Evolutionary conservation across 495 filamentous ascomycete genomes (phyloP).

Genomic region (Jackrogersella multiformis): DNA sequence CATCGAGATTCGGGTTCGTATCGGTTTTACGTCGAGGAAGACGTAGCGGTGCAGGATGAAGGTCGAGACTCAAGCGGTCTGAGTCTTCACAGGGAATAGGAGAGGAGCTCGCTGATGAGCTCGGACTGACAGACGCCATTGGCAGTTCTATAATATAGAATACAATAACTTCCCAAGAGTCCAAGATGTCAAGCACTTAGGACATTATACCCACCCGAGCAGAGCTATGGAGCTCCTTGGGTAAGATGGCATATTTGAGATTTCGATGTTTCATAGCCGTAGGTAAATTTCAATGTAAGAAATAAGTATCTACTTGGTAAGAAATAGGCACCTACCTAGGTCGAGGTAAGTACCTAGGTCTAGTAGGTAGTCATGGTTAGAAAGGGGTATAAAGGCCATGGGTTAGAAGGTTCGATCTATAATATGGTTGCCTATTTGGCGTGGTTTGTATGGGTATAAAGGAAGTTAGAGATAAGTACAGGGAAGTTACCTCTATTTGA

Average conservation of each 20-base stretch:
- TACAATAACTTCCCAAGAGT: slow-evolving; percentile 37
- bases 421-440: too few species aligned
- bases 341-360: too few species aligned
- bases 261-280: background rate
- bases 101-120: slow-evolving; percentile 24
- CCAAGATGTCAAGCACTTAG: slow-evolving; percentile 25
- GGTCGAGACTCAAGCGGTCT: slow-evolving; percentile 33
- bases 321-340: too few species aligned
- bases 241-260: background rate
- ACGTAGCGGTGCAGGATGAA: slow-evolving; percentile 47
- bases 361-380: too few species aligned
- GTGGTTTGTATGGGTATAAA: too few species aligned
- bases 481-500: background rate
- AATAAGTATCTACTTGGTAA: too few species aligned
- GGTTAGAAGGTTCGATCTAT: too few species aligned
- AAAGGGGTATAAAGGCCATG: too few species aligned
- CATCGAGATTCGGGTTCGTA: slow-evolving; percentile 23
- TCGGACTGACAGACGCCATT: slow-evolving; percentile 27
- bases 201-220: slow-evolving; percentile 14
- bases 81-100: slow-evolving; percentile 15
- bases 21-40: slow-evolving; percentile 37
- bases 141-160: slow-evolving; percentile 27
- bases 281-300: too few species aligned
- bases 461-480: too few species aligned
- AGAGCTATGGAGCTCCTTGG: slow-evolving; percentile 11